phyloP scores from a whole-genome alignment of 371 early-diverging fungal genomes.

The Zychaea mexicana region DNA sequence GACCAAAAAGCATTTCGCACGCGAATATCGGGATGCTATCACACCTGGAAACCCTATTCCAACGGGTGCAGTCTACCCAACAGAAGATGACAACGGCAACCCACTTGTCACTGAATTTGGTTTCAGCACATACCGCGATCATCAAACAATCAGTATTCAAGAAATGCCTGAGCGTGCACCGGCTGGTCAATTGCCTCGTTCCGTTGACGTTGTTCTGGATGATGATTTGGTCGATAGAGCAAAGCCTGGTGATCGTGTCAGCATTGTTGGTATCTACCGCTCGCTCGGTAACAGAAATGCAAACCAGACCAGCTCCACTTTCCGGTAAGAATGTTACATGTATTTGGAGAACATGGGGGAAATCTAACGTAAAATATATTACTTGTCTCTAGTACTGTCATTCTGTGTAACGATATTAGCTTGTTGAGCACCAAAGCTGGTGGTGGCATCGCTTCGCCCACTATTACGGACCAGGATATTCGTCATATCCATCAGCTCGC shows the following conservation, averaged over 20 bases:
- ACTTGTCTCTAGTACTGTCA: constrained; percentile 69
- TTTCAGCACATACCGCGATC: constrained; percentile 91
- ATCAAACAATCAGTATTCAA: constrained; percentile 96
- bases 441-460: constrained; percentile 58
- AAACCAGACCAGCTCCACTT: constrained; percentile 81
- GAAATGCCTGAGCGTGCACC: constrained; percentile 99
- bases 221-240: constrained; percentile 97
- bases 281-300: constrained; percentile 81
- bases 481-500: constrained; percentile 82
- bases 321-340: too few relatives aligned
- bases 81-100: constrained; percentile 92
- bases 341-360: too few relatives aligned
- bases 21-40: constrained; percentile 90
- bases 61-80: constrained; percentile 79
- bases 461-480: constrained; percentile 80
- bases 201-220: constrained; percentile 95
- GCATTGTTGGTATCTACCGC: constrained; percentile 95
- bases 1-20: constrained; percentile 80
- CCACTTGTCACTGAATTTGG: constrained; percentile 96
- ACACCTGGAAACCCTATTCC: constrained; percentile 62
- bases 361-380: background rate
- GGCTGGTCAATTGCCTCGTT: constrained; percentile 97
- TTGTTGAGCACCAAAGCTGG: constrained; percentile 81
- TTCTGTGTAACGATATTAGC: constrained; percentile 91
- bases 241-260: constrained; percentile 99